phyloP scores from a whole-genome alignment of 176 grass and related monocot species.

The Ensete ventricosum region DNA sequence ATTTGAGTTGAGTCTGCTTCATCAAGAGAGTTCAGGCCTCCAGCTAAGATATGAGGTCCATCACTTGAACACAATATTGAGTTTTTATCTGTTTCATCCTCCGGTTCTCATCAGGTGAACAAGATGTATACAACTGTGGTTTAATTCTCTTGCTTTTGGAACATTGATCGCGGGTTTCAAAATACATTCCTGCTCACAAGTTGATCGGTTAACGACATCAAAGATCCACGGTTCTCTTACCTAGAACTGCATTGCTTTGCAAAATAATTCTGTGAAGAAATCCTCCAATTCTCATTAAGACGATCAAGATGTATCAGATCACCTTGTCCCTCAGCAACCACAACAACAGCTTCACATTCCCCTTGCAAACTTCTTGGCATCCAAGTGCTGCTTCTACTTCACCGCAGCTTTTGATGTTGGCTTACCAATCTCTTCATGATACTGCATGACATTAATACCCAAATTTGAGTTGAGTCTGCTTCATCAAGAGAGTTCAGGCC shows the following conservation, averaged over 20 bases:
- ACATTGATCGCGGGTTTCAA: constrained; percentile 81
- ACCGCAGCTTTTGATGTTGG: constrained; percentile 39
- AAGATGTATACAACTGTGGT: constrained; percentile 96
- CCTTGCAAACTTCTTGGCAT: constrained; percentile 84
- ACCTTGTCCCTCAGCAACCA: constrained; percentile 96
- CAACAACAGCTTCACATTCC: constrained; percentile 90
- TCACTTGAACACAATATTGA: constrained; percentile 51
- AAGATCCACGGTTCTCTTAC: too few relatives aligned
- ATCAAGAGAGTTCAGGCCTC: constrained; percentile 86
- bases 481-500: too few relatives aligned
- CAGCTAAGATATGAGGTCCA: constrained; percentile 74
- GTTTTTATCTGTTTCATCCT: constrained; percentile 89
- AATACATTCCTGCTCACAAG: constrained; percentile 52
- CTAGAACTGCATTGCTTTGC: too few relatives aligned
- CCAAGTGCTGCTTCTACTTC: constrained; percentile 70
- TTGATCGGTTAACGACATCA: not conserved
- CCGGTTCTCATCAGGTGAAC: constrained; percentile 90
- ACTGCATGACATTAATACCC: constrained; percentile 26
- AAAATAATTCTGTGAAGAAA: too few relatives aligned
- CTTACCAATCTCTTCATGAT: constrained; percentile 94
- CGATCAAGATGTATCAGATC: not conserved
- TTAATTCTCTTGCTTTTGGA: constrained; percentile 50
- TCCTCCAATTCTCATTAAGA: too few relatives aligned
- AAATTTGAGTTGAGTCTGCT: too few relatives aligned
- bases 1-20: constrained; percentile 33